Conservation (phyloP, 179 eudicot species). For the Nepenthes alata region DNA sequence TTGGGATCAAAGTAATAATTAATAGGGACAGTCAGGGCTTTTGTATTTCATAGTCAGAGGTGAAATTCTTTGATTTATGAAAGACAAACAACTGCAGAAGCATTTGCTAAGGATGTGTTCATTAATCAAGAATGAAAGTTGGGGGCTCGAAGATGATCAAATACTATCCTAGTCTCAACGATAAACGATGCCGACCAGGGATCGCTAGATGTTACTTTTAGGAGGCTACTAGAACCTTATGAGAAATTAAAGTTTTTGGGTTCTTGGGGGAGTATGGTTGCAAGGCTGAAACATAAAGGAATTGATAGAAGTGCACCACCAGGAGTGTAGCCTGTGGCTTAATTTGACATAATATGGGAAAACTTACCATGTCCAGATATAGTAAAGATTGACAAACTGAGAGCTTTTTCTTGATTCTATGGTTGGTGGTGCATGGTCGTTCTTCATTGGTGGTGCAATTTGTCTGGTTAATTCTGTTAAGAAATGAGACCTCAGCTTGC, state of each 20-base stretch:
- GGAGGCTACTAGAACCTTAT: conserved; percentile 23
- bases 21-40: conserved; percentile 1
- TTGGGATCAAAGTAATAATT: conserved; percentile 5
- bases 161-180: conserved; percentile 63
- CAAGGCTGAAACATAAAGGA: conserved; percentile 45
- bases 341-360: too few relatives aligned
- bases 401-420: too few relatives aligned
- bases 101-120: conserved; percentile 63
- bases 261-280: conserved; percentile 62
- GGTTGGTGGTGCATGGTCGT: too few relatives aligned
- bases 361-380: too few relatives aligned
- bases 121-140: conserved; percentile 62
- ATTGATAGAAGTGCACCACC: too few relatives aligned
- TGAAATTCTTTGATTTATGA: conserved; percentile 51
- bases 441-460: too few relatives aligned
- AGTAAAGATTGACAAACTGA: too few relatives aligned
- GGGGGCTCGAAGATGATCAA: conserved; percentile 64
- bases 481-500: too few relatives aligned
- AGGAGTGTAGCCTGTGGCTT: too few relatives aligned
- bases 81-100: conserved; percentile 55
- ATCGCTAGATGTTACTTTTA: conserved; percentile 55
- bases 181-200: conserved; percentile 64
- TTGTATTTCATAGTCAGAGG: conserved; percentile 11
- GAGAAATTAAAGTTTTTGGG: conserved; percentile 55
- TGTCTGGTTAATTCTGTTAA: too few relatives aligned